Evolutionary conservation across 108 stramenopile species (phyloP).

Genomic region (Nannochloropsis granulata): DNA sequence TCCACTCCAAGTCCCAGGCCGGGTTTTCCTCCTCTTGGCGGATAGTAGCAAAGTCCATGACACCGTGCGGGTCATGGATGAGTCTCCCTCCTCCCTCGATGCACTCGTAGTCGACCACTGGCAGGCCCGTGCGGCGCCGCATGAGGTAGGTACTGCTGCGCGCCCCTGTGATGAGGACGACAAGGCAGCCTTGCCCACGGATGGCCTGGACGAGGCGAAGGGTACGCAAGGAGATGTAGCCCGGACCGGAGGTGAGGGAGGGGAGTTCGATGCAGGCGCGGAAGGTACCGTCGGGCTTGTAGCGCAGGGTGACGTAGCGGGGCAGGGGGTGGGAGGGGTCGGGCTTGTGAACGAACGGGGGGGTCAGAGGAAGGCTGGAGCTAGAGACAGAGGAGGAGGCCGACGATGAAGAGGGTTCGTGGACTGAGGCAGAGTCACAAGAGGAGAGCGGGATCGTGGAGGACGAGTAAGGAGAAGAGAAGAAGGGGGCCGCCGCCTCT

Average conservation of each 20-base stretch:
- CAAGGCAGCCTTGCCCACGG: background rate
- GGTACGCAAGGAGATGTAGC: background rate
- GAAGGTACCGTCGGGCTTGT: background rate
- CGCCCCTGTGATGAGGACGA: background rate
- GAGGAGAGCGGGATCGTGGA: background rate
- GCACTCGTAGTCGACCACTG: background rate
- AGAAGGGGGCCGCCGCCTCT: background rate
- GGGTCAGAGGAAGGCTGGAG: background rate
- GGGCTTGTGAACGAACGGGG: background rate
- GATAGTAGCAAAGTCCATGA: background rate
- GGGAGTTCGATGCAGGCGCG: background rate
- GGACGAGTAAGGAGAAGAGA: background rate
- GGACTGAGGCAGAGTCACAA: background rate
- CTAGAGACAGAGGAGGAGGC: background rate
- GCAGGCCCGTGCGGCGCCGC: background rate
- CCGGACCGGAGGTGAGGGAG: background rate
- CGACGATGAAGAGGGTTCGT: background rate
- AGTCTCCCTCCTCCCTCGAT: background rate
- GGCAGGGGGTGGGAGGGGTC: background rate
- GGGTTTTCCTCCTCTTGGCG: background rate
- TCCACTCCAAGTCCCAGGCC: background rate
- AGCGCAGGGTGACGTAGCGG: background rate
- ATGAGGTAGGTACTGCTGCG: background rate
- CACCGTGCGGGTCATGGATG: background rate
- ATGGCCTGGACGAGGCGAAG: background rate